These are phyloP conservation scores for Blastobotrys robertii DNA, from an alignment of 805 yeast genomes.

Conservation along the genomic window DNA sequence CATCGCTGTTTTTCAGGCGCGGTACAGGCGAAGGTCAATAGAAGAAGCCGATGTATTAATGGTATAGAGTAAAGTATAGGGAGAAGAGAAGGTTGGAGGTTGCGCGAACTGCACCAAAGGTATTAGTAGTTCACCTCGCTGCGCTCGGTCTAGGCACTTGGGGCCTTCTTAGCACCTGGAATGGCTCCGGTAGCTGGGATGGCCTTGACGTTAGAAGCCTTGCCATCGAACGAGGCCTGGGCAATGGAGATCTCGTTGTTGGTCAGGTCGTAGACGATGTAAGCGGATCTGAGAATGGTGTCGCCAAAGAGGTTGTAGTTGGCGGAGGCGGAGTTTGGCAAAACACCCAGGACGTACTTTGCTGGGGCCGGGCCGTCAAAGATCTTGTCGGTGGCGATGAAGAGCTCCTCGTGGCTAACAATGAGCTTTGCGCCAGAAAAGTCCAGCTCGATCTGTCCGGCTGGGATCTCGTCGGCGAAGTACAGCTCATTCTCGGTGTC, in stretches of 20 bases:
- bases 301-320: conserved; percentile 33
- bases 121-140: too few relatives aligned
- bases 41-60: too few relatives aligned
- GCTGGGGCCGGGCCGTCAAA: conserved; percentile 1
- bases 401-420: conserved; percentile 18
- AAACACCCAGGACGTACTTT: conserved; percentile 10
- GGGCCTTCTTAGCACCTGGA: conserved; percentile 24
- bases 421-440: conserved; percentile 21
- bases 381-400: conserved; percentile 8
- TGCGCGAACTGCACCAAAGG: too few relatives aligned
- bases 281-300: conserved; percentile 47
- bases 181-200: conserved; percentile 11
- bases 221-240: conserved; percentile 27
- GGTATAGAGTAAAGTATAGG: too few relatives aligned
- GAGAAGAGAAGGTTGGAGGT: too few relatives aligned
- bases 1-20: too few relatives aligned
- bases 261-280: conserved; percentile 56
- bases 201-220: conserved; percentile 1
- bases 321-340: conserved; percentile 11
- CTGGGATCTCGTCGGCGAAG: conserved; percentile 2
- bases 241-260: conserved; percentile 49
- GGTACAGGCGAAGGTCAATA: too few relatives aligned
- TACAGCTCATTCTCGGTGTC: background rate
- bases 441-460: background rate
- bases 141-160: conserved; percentile 3